Evolutionary conservation across 2,329 filamentous ascomycete species (phyloP), one percentile per base, ranked within the genome.

Genomic region (Balansia obtecta): DNA sequence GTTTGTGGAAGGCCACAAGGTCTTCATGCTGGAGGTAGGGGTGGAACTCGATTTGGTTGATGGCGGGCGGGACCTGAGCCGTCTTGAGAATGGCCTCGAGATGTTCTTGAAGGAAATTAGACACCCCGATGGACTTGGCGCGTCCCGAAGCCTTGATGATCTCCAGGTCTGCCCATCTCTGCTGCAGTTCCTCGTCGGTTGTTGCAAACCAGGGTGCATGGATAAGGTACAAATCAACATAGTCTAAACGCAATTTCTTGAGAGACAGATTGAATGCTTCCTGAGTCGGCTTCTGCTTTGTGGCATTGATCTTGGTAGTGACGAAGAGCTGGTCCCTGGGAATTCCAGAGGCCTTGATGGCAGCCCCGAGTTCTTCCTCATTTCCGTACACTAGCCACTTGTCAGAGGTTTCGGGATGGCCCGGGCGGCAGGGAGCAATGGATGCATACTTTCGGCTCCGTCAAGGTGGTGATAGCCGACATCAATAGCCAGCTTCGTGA

Each of bases 1-100:
- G 64, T 57, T 71, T 72, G 63, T 75, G 76, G 65, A 77, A 86
- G 15, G 70, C 65, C 33, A 85, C 50, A 12, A 86, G 69, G 52
- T 73, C 70, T 6, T 71, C 72, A 62, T 85, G 83, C 65, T 85
- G 83, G 48, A 86, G 71, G 63, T 88, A 87, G 0, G 86, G 85
- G 66, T 93, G 85, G 60, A 79, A 82, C 70, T 91, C 86, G 61
- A 91, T 85, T 72, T 93, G 86, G 69, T 91, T 90, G 54, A 86
- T 76, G 7, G 78, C 81, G 0, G 87, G 87, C 3, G 71, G 62
- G 53, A 85, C 63, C 57, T 74, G 76, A 47, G 82, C 81, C 5
- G 80, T 79, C 61, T 74, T 63, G 2, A 83, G 68, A 41, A 83
- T 61, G 2, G 68, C 60, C 61, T 83, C 75, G 18, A 85, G 65